These are phyloP conservation scores for Trametes villosa DNA, from an alignment of 768 basidiomycete species.

Conservation along the genomic window DNA sequence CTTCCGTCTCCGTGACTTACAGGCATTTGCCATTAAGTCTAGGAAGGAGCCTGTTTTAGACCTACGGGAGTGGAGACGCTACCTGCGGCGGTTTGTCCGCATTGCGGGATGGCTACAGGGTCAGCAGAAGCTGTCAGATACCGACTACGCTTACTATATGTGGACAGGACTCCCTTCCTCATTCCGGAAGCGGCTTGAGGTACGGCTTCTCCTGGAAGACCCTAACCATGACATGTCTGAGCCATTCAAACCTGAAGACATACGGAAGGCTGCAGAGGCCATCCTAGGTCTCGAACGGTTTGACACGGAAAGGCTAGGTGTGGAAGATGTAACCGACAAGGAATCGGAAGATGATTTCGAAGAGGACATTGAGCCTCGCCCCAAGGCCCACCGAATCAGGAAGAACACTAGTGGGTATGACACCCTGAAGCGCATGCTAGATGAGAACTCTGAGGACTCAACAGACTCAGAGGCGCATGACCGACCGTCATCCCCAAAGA, in stretches of 20 bases:
- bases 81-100: slow-evolving; percentile 11
- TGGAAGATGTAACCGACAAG: too few species aligned
- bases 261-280: slow-evolving; percentile 9
- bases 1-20: slow-evolving; percentile 1
- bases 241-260: slow-evolving; percentile 3
- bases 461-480: too few species aligned
- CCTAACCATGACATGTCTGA: slow-evolving; percentile 14
- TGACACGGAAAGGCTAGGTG: slow-evolving; percentile 14
- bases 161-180: slow-evolving; percentile 11
- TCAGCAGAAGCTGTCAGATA: slow-evolving; percentile 1
- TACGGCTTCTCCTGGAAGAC: slow-evolving; percentile 8
- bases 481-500: too few species aligned
- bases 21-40: neutral
- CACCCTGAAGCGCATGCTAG: too few species aligned
- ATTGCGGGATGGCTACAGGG: slow-evolving; percentile 20
- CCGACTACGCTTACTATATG: slow-evolving; percentile 10
- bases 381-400: too few species aligned
- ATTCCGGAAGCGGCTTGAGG: slow-evolving; percentile 9
- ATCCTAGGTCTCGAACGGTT: slow-evolving; percentile 11
- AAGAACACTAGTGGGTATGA: too few species aligned
- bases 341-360: too few species aligned
- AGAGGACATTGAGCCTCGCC: too few species aligned
- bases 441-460: too few species aligned
- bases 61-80: slow-evolving; percentile 12
- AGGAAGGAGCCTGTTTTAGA: neutral